Conservation (phyloP, 2,329 filamentous ascomycete species). For the Alternaria dauci region DNA sequence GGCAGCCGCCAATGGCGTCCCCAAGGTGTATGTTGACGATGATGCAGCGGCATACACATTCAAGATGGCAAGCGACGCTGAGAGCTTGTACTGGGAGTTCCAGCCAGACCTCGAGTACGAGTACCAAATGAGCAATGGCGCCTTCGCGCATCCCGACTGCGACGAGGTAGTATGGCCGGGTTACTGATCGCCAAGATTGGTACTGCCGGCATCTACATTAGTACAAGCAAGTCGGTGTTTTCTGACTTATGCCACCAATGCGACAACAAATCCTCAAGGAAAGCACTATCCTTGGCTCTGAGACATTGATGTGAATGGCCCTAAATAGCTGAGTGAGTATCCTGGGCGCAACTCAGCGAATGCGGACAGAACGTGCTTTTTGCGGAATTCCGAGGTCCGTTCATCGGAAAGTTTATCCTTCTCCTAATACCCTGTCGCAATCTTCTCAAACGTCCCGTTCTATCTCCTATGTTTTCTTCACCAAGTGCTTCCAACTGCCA, state of each 20-base stretch:
- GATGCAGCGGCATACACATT: slow-evolving; percentile 65
- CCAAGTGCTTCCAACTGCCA: background rate
- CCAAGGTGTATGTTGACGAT: slow-evolving; percentile 64
- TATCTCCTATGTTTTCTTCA: background rate
- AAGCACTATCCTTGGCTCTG: background rate
- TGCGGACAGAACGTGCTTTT: background rate
- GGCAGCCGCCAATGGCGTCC: slow-evolving; percentile 63
- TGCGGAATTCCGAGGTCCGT: background rate
- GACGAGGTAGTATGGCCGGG: slow-evolving; percentile 19
- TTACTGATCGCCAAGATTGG: background rate
- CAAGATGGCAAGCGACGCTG: slow-evolving; percentile 57
- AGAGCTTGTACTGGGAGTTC: slow-evolving; percentile 61
- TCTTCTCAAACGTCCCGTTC: background rate
- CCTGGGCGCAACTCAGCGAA: background rate
- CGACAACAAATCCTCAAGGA: background rate
- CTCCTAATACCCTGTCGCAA: background rate
- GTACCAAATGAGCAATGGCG: slow-evolving; percentile 40
- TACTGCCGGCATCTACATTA: background rate
- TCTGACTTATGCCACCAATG: background rate
- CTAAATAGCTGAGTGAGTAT: background rate
- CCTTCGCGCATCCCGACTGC: slow-evolving; percentile 28
- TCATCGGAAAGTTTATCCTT: background rate
- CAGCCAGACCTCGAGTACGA: slow-evolving; percentile 62
- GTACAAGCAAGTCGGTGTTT: background rate
- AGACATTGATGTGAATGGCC: background rate